These are phyloP conservation scores for Metschnikowia drakensbergensis DNA, from an alignment of 805 yeast species.

Conservation along the genomic window DNA sequence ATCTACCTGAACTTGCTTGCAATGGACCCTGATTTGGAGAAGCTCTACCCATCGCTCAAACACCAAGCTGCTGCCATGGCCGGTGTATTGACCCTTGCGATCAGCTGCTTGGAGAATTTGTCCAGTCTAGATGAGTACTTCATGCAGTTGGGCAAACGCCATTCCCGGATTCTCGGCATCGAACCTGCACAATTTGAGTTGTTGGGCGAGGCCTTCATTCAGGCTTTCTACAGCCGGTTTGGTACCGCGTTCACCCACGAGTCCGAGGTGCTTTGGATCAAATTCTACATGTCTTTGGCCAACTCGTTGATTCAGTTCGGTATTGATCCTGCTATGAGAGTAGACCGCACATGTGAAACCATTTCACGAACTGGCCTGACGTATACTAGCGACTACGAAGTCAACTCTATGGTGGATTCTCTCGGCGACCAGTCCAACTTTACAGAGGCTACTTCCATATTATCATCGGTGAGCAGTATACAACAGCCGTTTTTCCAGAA, in stretches of 20 bases:
- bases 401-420: constrained; percentile 6
- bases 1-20: constrained; percentile 65
- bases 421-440: constrained; percentile 10
- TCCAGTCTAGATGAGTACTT: constrained; percentile 55
- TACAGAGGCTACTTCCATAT: constrained; percentile 10
- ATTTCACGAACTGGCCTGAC: constrained; percentile 8
- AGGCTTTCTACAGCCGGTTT: constrained; percentile 66
- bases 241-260: constrained; percentile 51
- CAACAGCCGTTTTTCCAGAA: background rate
- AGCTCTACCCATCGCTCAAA: constrained; percentile 65
- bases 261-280: constrained; percentile 67
- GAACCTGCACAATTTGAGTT: constrained; percentile 63
- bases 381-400: constrained; percentile 11
- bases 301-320: constrained; percentile 63
- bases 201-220: constrained; percentile 70
- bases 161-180: constrained; percentile 69
- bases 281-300: constrained; percentile 63
- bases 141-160: constrained; percentile 64
- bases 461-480: background rate
- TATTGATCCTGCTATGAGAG: constrained; percentile 42
- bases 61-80: constrained; percentile 82
- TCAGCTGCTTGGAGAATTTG: constrained; percentile 60
- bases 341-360: constrained; percentile 6
- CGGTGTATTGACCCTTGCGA: constrained; percentile 68
- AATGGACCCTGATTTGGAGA: constrained; percentile 58